These are phyloP conservation scores for Nicotiana undulata DNA, from an alignment of 257 asterid species.

Conservation along the genomic window DNA sequence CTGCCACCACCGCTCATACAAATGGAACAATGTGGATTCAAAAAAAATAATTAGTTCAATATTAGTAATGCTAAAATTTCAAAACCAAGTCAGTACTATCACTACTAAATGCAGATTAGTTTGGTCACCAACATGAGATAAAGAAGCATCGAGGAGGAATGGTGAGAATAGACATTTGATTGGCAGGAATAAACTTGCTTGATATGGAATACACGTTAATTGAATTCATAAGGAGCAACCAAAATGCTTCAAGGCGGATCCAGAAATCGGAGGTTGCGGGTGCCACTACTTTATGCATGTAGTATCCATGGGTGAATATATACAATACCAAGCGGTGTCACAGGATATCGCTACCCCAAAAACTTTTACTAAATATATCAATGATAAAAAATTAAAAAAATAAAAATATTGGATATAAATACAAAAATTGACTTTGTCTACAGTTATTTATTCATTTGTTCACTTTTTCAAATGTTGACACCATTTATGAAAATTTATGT, in stretches of 20 bases:
- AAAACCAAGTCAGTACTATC: not conserved
- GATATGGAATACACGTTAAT: not conserved
- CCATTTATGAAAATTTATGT: no score
- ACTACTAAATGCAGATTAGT: not conserved
- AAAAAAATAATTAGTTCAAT: not conserved
- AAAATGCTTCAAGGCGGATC: not conserved
- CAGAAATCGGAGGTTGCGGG: no score
- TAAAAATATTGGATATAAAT: no score
- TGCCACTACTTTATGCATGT: no score
- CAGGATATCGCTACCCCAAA: no score
- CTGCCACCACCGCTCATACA: not conserved
- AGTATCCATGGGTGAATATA: no score
- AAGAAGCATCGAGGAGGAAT: not conserved
- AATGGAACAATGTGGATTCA: not conserved
- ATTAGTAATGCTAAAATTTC: not conserved
- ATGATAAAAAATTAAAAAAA: no score
- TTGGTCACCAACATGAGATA: not conserved
- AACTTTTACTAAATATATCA: no score
- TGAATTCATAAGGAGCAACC: not conserved
- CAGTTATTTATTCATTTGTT: no score
- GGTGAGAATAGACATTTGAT: not conserved
- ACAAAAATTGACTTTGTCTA: no score
- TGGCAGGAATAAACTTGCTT: not conserved
- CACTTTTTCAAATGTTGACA: no score
- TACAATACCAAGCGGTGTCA: no score